phyloP scores from a whole-genome alignment of 306 rosid species.

The Vigna radiata region DNA sequence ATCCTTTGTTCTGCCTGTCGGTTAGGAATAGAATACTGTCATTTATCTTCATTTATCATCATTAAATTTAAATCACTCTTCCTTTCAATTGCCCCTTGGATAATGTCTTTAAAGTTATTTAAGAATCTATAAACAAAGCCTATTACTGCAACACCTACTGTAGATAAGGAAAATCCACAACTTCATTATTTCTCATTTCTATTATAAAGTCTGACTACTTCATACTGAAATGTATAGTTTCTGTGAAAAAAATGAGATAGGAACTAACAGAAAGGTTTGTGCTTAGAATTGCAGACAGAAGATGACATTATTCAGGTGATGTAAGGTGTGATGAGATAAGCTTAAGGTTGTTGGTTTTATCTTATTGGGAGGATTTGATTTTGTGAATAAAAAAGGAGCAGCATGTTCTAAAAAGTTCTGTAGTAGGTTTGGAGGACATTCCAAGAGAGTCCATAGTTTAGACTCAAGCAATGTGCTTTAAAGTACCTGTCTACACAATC shows the following conservation, averaged over 20 bases:
- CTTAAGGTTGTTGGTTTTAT: background rate
- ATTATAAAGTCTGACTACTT: background rate
- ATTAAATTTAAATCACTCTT: background rate
- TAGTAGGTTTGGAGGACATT: slow-evolving; percentile 15
- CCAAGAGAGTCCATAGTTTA: slow-evolving; percentile 25
- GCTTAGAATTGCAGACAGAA: background rate
- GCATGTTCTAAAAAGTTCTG: background rate
- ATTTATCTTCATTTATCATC: slow-evolving; percentile 7
- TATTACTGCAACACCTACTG: background rate
- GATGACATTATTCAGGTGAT: slow-evolving; percentile 18
- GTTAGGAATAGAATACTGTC: slow-evolving; percentile 17
- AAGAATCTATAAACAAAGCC: background rate
- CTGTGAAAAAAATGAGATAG: background rate
- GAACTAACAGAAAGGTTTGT: background rate
- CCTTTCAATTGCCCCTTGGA: background rate
- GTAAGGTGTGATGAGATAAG: slow-evolving; percentile 17
- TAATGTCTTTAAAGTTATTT: background rate
- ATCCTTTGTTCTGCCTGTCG: slow-evolving; percentile 43
- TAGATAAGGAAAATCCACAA: background rate
- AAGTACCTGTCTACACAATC: background rate
- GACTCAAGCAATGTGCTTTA: slow-evolving; percentile 31
- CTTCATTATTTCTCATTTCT: background rate
- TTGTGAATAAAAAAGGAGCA: background rate
- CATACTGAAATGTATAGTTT: too few species aligned
- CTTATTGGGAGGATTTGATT: background rate